Evolutionary conservation across 805 yeast genomes (phyloP), one percentile per base, ranked within the genome.

Genomic region (Pichia californica): DNA sequence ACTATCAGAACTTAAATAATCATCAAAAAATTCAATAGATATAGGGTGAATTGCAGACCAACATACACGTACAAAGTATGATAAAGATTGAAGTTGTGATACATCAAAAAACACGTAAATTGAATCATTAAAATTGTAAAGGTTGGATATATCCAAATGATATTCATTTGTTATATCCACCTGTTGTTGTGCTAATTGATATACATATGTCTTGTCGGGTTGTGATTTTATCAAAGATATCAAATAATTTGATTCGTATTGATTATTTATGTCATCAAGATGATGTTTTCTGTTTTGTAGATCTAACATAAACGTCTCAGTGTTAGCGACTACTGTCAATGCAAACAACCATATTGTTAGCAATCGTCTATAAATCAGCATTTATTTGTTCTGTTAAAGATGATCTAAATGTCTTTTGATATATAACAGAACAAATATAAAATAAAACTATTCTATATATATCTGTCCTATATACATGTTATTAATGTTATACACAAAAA

Each of bases 41-140:
- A 58, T 40, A 8, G 63, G 63, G 31, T 53, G 48, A 3, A 56
- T 49, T 3, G 63, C 61, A 28, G 53, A 36, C 62, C 62, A 59
- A 42, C 59, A 52, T 5, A 55, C 46, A 5, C 42, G 38, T 14
- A 41, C 25, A 13, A 30, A 15, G 10, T 29, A 31, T 4, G 8
- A 19, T 4, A 16, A 25, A 8, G 19, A 5, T 9, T 21, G 26
- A 37, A n/a, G 13, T 13, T 16, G 35, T n/a, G 27, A 9, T 5
- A 23, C 36, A 18, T 31, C 21, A 23, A 7, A 23, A 23, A 23
- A 23, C 9, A 23, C 6, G 9, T 23, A 23, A 23, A 23, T 23
- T 23, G 25, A 23, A 23, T 23, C 25, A 23, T 23, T 23, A 3
- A 23, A 23, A 23, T 23, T 23, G 9, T 23, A 1, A 7, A 23